Conservation (phyloP, 2,329 filamentous ascomycete genomes). For the Clarireedia sp. region DNA sequence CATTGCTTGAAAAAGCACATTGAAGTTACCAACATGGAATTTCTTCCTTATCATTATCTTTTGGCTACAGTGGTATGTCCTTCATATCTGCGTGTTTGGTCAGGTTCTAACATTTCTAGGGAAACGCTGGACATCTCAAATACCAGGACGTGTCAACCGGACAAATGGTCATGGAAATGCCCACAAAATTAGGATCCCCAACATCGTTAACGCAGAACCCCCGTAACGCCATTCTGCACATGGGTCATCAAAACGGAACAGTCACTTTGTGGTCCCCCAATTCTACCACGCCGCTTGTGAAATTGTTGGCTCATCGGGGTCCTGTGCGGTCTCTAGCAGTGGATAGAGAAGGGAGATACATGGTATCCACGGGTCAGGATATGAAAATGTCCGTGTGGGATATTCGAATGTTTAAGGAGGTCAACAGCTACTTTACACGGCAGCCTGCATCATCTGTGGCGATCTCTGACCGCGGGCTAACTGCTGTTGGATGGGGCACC, state of each 20-base stretch:
- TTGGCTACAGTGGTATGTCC: constrained; percentile 70
- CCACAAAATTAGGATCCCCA: constrained; percentile 76
- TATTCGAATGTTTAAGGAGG: constrained; percentile 85
- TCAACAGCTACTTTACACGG: constrained; percentile 79
- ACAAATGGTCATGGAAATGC: constrained; percentile 75
- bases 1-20: constrained; percentile 86
- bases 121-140: constrained; percentile 75
- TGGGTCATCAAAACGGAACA: constrained; percentile 90
- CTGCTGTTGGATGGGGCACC: constrained; percentile 86
- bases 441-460: constrained; percentile 75
- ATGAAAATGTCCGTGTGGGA: constrained; percentile 93
- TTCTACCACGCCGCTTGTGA: constrained; percentile 75
- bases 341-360: constrained; percentile 86
- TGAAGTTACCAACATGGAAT: constrained; percentile 90
- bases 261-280: constrained; percentile 97
- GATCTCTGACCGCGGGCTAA: constrained; percentile 82
- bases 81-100: background rate
- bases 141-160: constrained; percentile 96
- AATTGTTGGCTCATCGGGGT: constrained; percentile 80
- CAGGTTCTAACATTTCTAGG: constrained; percentile 35
- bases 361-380: constrained; percentile 90
- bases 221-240: constrained; percentile 83
- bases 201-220: constrained; percentile 82
- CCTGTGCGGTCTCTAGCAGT: constrained; percentile 80
- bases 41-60: constrained; percentile 92